These are phyloP conservation scores for Pseudisothecium myosuroides DNA, from an alignment of 225 moss, liverwort and hornwort species.

Conservation along the genomic window DNA sequence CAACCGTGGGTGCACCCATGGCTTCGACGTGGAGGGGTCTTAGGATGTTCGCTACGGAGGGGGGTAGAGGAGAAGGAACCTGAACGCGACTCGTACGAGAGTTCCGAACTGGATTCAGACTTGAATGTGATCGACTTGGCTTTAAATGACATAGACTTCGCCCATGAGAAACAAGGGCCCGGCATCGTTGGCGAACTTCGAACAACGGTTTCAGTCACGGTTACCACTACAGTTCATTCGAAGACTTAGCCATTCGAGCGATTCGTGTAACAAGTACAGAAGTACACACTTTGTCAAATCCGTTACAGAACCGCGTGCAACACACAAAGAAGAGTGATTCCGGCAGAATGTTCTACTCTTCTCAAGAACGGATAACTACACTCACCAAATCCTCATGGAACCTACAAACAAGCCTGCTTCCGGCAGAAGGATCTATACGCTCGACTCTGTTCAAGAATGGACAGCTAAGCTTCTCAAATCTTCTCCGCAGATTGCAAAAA, in stretches of 20 bases:
- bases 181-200: constrained; percentile 5
- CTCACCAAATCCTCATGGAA: neutral
- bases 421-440: too few species aligned
- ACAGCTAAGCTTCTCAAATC: neutral
- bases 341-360: too few species aligned
- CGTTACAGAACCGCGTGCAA: neutral
- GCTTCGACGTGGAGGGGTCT: neutral
- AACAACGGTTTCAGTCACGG: neutral
- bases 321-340: neutral
- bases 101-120: constrained; percentile 22
- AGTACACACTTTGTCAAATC: neutral
- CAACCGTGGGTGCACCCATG: constrained; percentile 25
- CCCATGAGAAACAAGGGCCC: constrained; percentile 40
- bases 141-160: constrained; percentile 34
- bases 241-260: neutral
- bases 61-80: constrained; percentile 37
- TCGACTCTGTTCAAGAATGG: neutral
- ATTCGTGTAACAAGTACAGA: neutral
- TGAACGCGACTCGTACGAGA: constrained; percentile 25
- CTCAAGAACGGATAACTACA: neutral
- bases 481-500: too few species aligned
- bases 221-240: neutral
- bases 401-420: neutral
- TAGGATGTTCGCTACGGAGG: neutral
- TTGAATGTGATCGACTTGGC: constrained; percentile 23